Evolutionary conservation across 2,329 filamentous ascomycete species (phyloP).

Genomic region (Xylariaceae sp.): DNA sequence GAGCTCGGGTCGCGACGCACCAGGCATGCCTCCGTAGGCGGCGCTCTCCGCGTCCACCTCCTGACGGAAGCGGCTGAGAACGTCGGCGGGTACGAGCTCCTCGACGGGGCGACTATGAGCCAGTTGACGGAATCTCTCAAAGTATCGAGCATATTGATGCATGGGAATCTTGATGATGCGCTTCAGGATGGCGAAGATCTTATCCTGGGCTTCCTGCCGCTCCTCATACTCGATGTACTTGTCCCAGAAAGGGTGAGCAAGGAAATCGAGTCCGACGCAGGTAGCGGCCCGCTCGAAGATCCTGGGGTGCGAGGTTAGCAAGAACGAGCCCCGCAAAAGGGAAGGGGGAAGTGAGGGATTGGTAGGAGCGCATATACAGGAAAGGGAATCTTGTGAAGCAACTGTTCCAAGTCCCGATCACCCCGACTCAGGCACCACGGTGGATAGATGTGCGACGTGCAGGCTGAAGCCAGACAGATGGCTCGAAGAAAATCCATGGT

Average conservation of each 20-base stretch:
- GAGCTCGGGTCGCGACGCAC: conserved; percentile 55
- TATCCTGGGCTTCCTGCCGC: conserved; percentile 73
- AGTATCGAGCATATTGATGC: conserved; percentile 94
- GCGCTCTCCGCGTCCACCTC: conserved; percentile 63
- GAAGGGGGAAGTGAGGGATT: conserved; percentile 22
- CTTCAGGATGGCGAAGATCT: conserved; percentile 74
- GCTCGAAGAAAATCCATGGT: conserved; percentile 41
- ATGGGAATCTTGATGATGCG: conserved; percentile 85
- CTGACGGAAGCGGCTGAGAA: conserved; percentile 58
- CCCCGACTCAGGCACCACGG: conserved; percentile 22
- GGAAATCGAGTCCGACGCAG: conserved; percentile 83
- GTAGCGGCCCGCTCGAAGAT: conserved; percentile 85
- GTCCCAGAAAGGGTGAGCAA: conserved; percentile 96
- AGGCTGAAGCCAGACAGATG: conserved; percentile 30
- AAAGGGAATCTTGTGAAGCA: conserved; percentile 46
- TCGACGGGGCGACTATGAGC: conserved; percentile 63
- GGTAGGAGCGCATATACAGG: conserved; percentile 56
- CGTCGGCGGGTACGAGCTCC: conserved; percentile 64
- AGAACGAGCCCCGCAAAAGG: conserved; percentile 14
- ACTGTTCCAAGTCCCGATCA: conserved; percentile 41
- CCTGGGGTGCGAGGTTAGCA: conserved; percentile 43
- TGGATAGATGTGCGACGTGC: conserved; percentile 35
- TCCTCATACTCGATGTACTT: conserved; percentile 98
- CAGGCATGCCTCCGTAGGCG: conserved; percentile 40
- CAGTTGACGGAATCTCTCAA: conserved; percentile 77